Conservation (phyloP, 2,329 filamentous ascomycete genomes). For the Hortaea sp. region DNA sequence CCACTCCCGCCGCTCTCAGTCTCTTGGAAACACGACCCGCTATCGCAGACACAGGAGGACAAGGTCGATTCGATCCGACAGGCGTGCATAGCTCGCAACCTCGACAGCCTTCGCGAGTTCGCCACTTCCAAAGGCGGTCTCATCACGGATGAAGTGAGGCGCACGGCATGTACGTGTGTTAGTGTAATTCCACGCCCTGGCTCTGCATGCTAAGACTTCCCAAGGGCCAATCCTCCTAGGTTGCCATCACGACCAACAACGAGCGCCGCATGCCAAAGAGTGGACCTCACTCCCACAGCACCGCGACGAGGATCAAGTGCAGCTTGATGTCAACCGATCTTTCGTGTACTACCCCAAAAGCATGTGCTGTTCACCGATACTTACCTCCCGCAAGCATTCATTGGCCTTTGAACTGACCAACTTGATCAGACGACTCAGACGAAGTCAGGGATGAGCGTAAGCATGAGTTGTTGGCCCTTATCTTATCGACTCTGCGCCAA, state of each 20-base stretch:
- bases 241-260: constrained; percentile 19
- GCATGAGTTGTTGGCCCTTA: constrained; percentile 66
- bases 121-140: constrained; percentile 37
- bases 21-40: constrained; percentile 13
- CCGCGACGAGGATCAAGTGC: constrained; percentile 80
- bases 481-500: constrained; percentile 67
- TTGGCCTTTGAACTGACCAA: neutral
- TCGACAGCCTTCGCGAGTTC: constrained; percentile 30
- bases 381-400: constrained; percentile 1
- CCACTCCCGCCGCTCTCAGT: constrained; percentile 11
- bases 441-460: constrained; percentile 63
- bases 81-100: constrained; percentile 32
- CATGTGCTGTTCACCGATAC: constrained; percentile 33
- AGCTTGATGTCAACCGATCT: constrained; percentile 86
- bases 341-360: constrained; percentile 91
- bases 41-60: constrained; percentile 8
- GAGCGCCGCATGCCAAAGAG: constrained; percentile 10
- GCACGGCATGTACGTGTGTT: constrained; percentile 59
- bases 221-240: constrained; percentile 53
- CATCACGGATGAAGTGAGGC: constrained; percentile 48
- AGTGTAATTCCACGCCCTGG: too few species aligned
- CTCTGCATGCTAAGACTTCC: neutral
- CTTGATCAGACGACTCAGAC: constrained; percentile 53
- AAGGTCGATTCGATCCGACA: constrained; percentile 28
- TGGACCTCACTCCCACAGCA: constrained; percentile 65